These are phyloP conservation scores for Wickerhamomyces xylosicus DNA, from an alignment of 805 yeast species.

Conservation along the genomic window DNA sequence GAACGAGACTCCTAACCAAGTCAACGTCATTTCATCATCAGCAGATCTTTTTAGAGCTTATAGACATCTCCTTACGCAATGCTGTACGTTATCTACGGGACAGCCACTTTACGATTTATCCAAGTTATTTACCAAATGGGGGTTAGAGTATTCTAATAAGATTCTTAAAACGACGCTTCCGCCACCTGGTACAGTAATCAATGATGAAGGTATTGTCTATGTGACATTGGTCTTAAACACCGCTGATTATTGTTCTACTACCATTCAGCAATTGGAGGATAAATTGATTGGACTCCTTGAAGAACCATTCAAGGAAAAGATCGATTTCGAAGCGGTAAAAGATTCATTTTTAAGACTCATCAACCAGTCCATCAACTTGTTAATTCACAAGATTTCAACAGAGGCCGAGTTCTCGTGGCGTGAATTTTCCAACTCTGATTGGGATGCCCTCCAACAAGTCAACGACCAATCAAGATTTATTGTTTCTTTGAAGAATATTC, in stretches of 20 bases:
- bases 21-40: slow-evolving; percentile 73
- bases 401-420: slow-evolving; percentile 72
- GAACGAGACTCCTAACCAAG: slow-evolving; percentile 35
- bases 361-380: slow-evolving; percentile 41
- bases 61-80: slow-evolving; percentile 61
- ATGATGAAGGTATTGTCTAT: slow-evolving; percentile 51
- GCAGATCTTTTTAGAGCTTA: slow-evolving; percentile 78
- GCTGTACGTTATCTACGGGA: slow-evolving; percentile 43
- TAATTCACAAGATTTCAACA: slow-evolving; percentile 46
- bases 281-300: slow-evolving; percentile 34
- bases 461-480: slow-evolving; percentile 68
- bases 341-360: slow-evolving; percentile 49
- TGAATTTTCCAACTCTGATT: slow-evolving; percentile 68
- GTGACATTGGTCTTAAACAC: slow-evolving; percentile 74
- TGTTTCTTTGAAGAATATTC: slow-evolving; percentile 38
- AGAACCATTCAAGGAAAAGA: slow-evolving; percentile 30
- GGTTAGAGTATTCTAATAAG: slow-evolving; percentile 45
- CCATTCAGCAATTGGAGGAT: slow-evolving; percentile 68
- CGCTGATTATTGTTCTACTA: slow-evolving; percentile 78
- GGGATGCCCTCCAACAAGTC: slow-evolving; percentile 56
- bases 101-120: slow-evolving; percentile 34
- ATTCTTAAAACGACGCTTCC: slow-evolving; percentile 43
- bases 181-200: slow-evolving; percentile 22
- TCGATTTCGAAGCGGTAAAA: slow-evolving; percentile 43
- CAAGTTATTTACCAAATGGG: slow-evolving; percentile 53